Evolutionary conservation across 148 eudicot genomes (phyloP), one percentile per base, ranked within the genome.

Genomic region (Camellia japonica): DNA sequence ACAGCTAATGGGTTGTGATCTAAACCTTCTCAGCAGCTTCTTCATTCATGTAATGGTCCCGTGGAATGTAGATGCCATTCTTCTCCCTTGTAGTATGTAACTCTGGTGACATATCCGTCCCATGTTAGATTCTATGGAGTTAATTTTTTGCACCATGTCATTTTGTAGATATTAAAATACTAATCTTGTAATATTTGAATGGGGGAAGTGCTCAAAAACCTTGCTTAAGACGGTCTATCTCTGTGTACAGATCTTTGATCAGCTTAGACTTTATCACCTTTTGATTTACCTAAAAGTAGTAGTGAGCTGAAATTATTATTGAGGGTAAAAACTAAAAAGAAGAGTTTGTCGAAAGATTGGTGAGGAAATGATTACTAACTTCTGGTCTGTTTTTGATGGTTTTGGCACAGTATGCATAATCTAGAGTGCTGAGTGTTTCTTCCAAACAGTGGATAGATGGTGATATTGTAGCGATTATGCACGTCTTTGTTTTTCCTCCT

Each of bases 401-500:
- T 76, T 85, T 89, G 52, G 91, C 89, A 56, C 84, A 78, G 80
- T 79, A 55, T 1, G 91, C 89, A 66, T 89, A 89, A 75, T 89
- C 91, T 38, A 89, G 81, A 38, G 90, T 89, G 81, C 80, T 87
- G 55, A 85, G 83, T 46, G 91, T 83, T 69, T 89, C 91, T 71
- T 87, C 91, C 76, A 83, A 79, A 76, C 83, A 89, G 60, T 81
- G 78, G 61, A 80, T 42, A 12, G 92, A 82, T 3, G 88, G 92
- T 71, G 91, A 85, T 46, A 89, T 70, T 5, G 88, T 89, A 20
- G 92, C 92, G 75, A 89, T 87, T 6, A 89, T 87, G 84, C 91
- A 89, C n/a, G 91, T 87, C 77, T 89, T 89, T 60, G 90, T 89
- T 75, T 72, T 85, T 4, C 92, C 90, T 61, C 92, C 92, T 42